Conservation (phyloP, 805 yeast species). For the Kregervanrija delftensis region DNA sequence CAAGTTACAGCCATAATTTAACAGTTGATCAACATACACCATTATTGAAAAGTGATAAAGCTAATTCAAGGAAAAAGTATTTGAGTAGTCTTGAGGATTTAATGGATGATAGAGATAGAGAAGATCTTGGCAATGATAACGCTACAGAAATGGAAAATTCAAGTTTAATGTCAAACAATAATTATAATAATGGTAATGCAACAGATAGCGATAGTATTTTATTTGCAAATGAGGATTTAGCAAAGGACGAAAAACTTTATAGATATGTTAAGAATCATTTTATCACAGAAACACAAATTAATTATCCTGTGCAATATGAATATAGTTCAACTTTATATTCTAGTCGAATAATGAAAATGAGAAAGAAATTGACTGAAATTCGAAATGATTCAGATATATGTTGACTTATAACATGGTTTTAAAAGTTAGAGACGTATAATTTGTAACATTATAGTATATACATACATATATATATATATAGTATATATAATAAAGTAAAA, state of each 20-base stretch:
- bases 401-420: no score
- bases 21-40: constrained; percentile 5
- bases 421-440: no score
- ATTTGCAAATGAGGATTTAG: constrained; percentile 21
- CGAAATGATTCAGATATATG: no score
- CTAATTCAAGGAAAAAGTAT: not conserved
- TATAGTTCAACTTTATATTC: constrained; percentile 2
- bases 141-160: not conserved
- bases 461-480: no score
- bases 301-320: constrained; percentile 34
- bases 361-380: no score
- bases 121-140: not conserved
- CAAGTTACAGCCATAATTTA: no score
- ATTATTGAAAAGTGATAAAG: not conserved
- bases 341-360: no score
- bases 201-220: not conserved
- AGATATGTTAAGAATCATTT: constrained; percentile 27
- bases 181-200: not conserved
- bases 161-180: not conserved
- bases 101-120: constrained; percentile 1
- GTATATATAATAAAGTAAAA: no score
- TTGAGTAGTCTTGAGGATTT: constrained; percentile 5
- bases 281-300: constrained; percentile 30
- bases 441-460: no score
- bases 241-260: constrained; percentile 30